Conservation (phyloP, 345 rosid species). For the Populus deltoides region DNA sequence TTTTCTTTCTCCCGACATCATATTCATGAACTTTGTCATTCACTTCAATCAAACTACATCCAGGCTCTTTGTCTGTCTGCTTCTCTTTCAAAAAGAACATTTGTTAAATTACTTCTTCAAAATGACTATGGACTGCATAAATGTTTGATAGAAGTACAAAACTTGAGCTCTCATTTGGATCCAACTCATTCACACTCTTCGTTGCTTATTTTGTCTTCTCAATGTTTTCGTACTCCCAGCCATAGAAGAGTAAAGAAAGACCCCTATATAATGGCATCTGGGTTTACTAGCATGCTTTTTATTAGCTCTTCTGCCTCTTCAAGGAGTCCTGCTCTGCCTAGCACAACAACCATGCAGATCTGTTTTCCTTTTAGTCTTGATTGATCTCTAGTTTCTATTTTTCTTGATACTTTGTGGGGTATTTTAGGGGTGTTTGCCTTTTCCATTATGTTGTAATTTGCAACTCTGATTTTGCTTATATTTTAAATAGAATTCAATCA, state of each 20-base stretch:
- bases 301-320: slow-evolving; percentile 66
- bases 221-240: slow-evolving; percentile 46
- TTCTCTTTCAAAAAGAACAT: slow-evolving; percentile 59
- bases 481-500: too few relatives aligned
- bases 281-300: slow-evolving; percentile 44
- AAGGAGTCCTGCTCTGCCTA: slow-evolving; percentile 56
- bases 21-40: slow-evolving; percentile 72
- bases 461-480: too few relatives aligned
- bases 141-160: slow-evolving; percentile 76
- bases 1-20: slow-evolving; percentile 45
- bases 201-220: slow-evolving; percentile 61
- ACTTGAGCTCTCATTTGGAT: slow-evolving; percentile 54
- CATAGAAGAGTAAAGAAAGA: slow-evolving; percentile 59
- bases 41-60: slow-evolving; percentile 77
- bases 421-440: too few relatives aligned
- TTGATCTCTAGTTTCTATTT: too few relatives aligned
- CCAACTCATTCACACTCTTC: slow-evolving; percentile 38
- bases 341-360: slow-evolving; percentile 54
- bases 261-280: slow-evolving; percentile 64
- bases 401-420: too few relatives aligned
- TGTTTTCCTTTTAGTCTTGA: too few relatives aligned
- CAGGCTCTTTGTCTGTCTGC: slow-evolving; percentile 58
- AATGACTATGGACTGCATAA: slow-evolving; percentile 46
- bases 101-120: slow-evolving; percentile 50
- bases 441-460: too few relatives aligned